These are phyloP conservation scores for apple (Malus domestica) DNA, from an alignment of 306 rosid genomes.

Conservation along the genomic window ASM211411v1 NC_041801.1:5676501-5677000, in stretches of 20 bases:
- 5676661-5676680: neutral
- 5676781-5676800: conserved; percentile 11
- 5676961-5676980: conserved; percentile 53
- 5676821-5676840: neutral
- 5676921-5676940: conserved; percentile 80
- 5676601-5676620: conserved; percentile 46
- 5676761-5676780: conserved; percentile 74
- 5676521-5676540: conserved; percentile 78
- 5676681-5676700: conserved; percentile 35
- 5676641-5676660: neutral
- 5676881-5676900: conserved; percentile 64
- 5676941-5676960: conserved; percentile 75
- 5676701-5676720: conserved; percentile 85
- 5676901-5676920: conserved; percentile 56
- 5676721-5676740: conserved; percentile 78
- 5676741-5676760: conserved; percentile 92
- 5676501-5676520: conserved; percentile 76
- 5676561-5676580: conserved; percentile 52
- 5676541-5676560: conserved; percentile 81
- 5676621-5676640: conserved; percentile 14
- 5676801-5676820: neutral
- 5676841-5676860: neutral
- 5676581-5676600: conserved; percentile 45
- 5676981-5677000: conserved; percentile 32
- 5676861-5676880: neutral